Conservation (phyloP, 306 rosid species). For the Carpinus fangiana region DNA sequence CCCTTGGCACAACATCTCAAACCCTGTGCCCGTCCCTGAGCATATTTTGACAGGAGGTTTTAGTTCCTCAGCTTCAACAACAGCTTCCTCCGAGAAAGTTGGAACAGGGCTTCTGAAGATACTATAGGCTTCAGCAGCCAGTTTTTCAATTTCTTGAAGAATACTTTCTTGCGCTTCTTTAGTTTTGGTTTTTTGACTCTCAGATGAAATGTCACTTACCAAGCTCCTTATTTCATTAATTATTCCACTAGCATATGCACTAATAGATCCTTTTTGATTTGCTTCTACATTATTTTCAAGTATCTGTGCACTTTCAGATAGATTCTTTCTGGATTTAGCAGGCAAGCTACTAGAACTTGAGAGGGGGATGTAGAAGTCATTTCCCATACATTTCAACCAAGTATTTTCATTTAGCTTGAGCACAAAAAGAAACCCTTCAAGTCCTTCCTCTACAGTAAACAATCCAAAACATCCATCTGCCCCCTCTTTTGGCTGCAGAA, state of each 20-base stretch:
- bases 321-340: constrained; percentile 31
- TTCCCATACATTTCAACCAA: constrained; percentile 68
- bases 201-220: constrained; percentile 71
- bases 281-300: constrained; percentile 35
- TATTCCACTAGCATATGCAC: constrained; percentile 63
- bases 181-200: constrained; percentile 49
- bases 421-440: constrained; percentile 79
- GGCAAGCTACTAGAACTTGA: constrained; percentile 41
- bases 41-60: constrained; percentile 32
- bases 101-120: constrained; percentile 76
- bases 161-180: constrained; percentile 83
- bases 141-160: constrained; percentile 86
- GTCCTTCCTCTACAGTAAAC: constrained; percentile 72
- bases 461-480: constrained; percentile 57
- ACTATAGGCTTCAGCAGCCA: constrained; percentile 93
- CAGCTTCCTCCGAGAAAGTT: constrained; percentile 54
- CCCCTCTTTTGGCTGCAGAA: constrained; percentile 65
- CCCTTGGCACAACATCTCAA: constrained; percentile 92
- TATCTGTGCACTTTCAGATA: constrained; percentile 32
- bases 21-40: constrained; percentile 83
- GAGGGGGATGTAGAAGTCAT: constrained; percentile 80
- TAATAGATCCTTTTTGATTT: constrained; percentile 41
- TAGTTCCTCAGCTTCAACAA: constrained; percentile 32
- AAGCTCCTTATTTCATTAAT: constrained; percentile 72
- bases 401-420: constrained; percentile 64